These are phyloP conservation scores for Plasmodium falciparum DNA, from an alignment of 169 alveolate species.

Conservation along the genomic window DNA sequence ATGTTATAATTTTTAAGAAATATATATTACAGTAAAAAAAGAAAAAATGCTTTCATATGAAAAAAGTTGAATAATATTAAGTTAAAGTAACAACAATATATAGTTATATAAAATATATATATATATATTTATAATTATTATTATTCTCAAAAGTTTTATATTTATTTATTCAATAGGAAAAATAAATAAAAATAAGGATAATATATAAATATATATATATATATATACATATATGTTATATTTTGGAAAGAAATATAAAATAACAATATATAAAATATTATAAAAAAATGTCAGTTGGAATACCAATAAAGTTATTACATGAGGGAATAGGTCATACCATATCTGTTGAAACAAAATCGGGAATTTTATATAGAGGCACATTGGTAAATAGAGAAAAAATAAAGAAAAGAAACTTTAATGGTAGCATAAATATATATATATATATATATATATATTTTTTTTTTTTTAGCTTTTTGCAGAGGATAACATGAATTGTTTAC, in stretches of 20 bases:
- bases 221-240: conserved; percentile 1
- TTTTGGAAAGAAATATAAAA: neutral
- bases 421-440: neutral
- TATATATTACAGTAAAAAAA: too few species aligned
- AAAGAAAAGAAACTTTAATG: neutral
- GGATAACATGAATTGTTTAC: conserved; percentile 98
- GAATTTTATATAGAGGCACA: conserved; percentile 96
- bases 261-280: too few species aligned
- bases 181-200: neutral
- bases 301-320: conserved; percentile 97
- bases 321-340: conserved; percentile 99
- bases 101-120: neutral
- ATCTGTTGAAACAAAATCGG: conserved; percentile 97
- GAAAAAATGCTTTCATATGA: neutral
- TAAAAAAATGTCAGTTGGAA: conserved; percentile 93
- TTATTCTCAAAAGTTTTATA: neutral
- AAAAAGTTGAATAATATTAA: neutral
- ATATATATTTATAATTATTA: neutral
- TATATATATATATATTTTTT: neutral
- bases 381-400: conserved; percentile 90
- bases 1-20: too few species aligned
- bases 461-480: conserved; percentile 87
- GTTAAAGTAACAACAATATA: neutral
- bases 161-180: neutral
- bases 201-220: conserved; percentile 9